Evolutionary conservation across 345 rosid species (phyloP).

Genomic region (Linum tenue): DNA sequence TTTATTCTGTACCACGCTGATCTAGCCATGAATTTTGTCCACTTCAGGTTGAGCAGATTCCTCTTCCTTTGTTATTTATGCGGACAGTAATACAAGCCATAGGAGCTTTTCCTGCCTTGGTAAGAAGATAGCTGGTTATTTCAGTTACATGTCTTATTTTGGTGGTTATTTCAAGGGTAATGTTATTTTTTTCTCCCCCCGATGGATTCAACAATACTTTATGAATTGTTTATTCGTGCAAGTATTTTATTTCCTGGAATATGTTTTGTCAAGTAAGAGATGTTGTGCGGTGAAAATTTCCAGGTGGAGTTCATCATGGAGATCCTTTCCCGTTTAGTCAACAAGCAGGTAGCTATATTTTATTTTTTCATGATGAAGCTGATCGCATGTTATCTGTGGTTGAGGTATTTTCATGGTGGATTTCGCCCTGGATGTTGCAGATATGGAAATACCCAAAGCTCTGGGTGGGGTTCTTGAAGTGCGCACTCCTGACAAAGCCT

Average conservation of each 20-base stretch:
- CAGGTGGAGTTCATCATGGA: conserved; percentile 91
- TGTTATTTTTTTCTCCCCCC: background rate
- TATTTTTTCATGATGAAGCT: conserved; percentile 12
- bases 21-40: conserved; percentile 14
- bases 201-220: background rate
- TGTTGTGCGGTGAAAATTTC: conserved; percentile 13
- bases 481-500: conserved; percentile 77
- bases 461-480: conserved; percentile 98
- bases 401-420: conserved; percentile 9
- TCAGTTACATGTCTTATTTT: background rate
- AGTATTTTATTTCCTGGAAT: background rate
- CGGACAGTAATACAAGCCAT: conserved; percentile 95
- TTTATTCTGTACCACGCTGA: conserved; percentile 7
- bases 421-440: conserved; percentile 33
- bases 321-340: conserved; percentile 90
- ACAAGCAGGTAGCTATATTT: conserved; percentile 63
- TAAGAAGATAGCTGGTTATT: conserved; percentile 22
- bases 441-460: conserved; percentile 95
- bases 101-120: conserved; percentile 94
- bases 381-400: background rate
- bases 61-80: conserved; percentile 96
- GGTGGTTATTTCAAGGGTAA: background rate
- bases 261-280: conserved; percentile 9
- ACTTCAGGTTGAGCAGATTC: conserved; percentile 92
- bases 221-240: too few relatives aligned